Base-by-base conservation (phyloP, 2,329 filamentous ascomycete species). In the Diplodia intermedia region DNA sequence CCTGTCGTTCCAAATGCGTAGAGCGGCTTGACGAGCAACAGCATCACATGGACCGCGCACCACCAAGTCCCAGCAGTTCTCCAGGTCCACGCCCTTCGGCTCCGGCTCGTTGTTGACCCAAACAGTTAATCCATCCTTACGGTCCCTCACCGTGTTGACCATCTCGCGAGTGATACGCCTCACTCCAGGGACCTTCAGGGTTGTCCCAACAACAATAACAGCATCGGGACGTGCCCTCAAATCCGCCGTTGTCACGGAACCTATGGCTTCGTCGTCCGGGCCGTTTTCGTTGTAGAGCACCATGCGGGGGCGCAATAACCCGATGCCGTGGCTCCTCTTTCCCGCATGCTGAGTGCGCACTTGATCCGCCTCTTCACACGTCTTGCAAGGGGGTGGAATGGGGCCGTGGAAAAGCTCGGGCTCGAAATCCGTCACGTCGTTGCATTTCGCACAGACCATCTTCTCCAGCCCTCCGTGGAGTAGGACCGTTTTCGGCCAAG, bases 271-370 rank as follows among this genome's bases (percentile, higher is more conserved):
- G 72, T 95, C 93, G 72, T 99, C 95, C 0, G 95, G 95, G 76
- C 98, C 97, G 77, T 92, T 91, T 79, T 99, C 95, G 77, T 98
- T 97, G 82, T 99, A 99, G 11, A 99, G 86, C 4, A 98, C 94
- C 83, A 99, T 97, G 68, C 95, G 88, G 26, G 95, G 95, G 26
- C 95, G 89, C 70, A 99, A 82, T 70, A 92, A 89, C 52, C 95
- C 95, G 73, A 99, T 91, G 1, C 95, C 95, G 75, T 97, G 95
- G 75, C 94, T 97, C 69, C 95, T 89, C 80, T 97, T 94, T 60
- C 94, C 93, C 14, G 89, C 91, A 70, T 89, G 84, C 4, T 86
- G 85, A 18, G 90, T 91, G 74, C 95, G 91, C 57, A 94, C 87
- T 68, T 88, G 80, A 76, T 99, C 94, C 68, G 88, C 87, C 70